Conservation (phyloP, 2,329 filamentous ascomycete species). For the Claviceps quebecensis region DNA sequence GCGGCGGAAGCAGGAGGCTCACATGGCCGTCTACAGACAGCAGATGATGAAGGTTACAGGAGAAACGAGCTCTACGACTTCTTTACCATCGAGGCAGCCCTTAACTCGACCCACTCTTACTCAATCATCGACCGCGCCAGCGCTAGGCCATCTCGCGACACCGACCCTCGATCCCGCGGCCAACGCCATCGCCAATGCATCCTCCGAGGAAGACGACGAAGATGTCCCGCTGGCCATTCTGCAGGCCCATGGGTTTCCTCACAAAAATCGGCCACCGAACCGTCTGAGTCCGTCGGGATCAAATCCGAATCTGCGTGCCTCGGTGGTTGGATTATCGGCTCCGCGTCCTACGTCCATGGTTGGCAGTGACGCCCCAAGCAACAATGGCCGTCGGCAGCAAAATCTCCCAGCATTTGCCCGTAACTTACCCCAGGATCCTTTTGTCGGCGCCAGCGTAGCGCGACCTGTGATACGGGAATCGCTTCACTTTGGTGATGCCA, state of each 20-base stretch:
- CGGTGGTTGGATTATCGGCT: slow-evolving; percentile 28
- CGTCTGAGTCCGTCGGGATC: slow-evolving; percentile 51
- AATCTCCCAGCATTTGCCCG: slow-evolving; percentile 70
- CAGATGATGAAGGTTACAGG: slow-evolving; percentile 96
- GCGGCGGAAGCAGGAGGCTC: slow-evolving; percentile 75
- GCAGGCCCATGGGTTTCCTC: slow-evolving; percentile 78
- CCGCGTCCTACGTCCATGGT: slow-evolving; percentile 41
- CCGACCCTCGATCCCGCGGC: slow-evolving; percentile 24
- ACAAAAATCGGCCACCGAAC: slow-evolving; percentile 60
- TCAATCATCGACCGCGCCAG: slow-evolving; percentile 48
- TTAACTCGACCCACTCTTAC: slow-evolving; percentile 39
- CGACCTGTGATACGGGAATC: slow-evolving; percentile 61
- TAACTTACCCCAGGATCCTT: slow-evolving; percentile 72
- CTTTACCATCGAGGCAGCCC: slow-evolving; percentile 11
- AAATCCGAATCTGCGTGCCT: slow-evolving; percentile 56
- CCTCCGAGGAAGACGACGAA: slow-evolving; percentile 79
- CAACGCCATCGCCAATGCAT: slow-evolving; percentile 35
- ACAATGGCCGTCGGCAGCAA: slow-evolving; percentile 17
- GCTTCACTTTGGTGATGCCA: slow-evolving; percentile 49
- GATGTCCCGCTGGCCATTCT: slow-evolving; percentile 78
- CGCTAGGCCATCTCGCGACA: slow-evolving; percentile 29
- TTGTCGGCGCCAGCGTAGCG: slow-evolving; percentile 64
- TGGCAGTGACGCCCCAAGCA: slow-evolving; percentile 13
- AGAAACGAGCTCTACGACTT: slow-evolving; percentile 33
- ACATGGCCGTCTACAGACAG: slow-evolving; percentile 78